Base-by-base conservation (phyloP, 2,329 filamentous ascomycete species). In the Nannizziopsis barbatae region DNA sequence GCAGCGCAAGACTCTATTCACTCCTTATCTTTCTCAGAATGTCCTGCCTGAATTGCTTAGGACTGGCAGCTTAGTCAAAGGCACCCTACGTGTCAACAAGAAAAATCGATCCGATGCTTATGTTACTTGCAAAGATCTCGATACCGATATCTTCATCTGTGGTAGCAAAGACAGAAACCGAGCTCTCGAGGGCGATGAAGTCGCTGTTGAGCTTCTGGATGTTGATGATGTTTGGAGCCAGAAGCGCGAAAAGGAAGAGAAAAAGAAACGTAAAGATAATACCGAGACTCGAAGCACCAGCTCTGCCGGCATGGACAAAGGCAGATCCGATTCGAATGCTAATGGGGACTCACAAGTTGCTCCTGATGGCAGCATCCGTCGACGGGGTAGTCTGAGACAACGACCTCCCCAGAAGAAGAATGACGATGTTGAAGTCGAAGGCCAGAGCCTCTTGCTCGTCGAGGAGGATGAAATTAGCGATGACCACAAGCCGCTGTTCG, bases 261-360 rank as follows among this genome's bases (percentile, higher is more conserved):
- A 98, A 78, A 98, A 98, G 80, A 98, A 96, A 74, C 86, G 92
- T 66, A 98, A 98, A 75, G 92, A 98, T 62, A 94, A 95, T 51
- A 93, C 88, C 31, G 92, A 96, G 64, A 89, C 86, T 51, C 82
- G 90, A 55, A 80, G 79, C 56, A 84, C 84, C 53, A 84, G 79
- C 55, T 86, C 80, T 60, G 84, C 83, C 55, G 81, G 81, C 53
- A 81, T 77, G 59, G 76, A 80, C 64, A 80, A 71, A 70, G 77
- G 69, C 65, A 67, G 70, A 44, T 71, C 67, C 64, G 77, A 84
- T 63, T 76, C 77, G 55, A 72, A 73, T 48, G 69, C 72, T 37
- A 79, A 76, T 57, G 77, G 76, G 51, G 81, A 84, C 47, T 76
- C 76, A 57, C 69, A 73, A 51, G 66, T 74, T 54, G 75, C 75